Conservation (phyloP, 805 yeast genomes). For the Lipomyces kockii region DNA sequence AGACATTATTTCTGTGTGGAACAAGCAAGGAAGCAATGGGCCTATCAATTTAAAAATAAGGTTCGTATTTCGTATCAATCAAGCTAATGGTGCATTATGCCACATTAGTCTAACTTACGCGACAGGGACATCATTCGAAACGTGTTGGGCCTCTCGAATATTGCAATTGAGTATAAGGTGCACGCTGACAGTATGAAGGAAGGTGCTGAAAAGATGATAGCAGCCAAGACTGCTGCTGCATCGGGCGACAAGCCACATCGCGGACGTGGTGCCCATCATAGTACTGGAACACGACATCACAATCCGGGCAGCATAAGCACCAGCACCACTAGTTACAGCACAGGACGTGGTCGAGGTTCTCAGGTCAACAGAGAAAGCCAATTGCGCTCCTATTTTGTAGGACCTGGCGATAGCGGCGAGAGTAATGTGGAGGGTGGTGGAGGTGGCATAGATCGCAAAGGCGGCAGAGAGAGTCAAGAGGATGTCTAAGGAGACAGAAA, state of each 20-base stretch:
- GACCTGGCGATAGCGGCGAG: not conserved
- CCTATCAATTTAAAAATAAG: conserved; percentile 36
- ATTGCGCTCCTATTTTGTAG: not conserved
- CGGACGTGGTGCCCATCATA: conserved; percentile 16
- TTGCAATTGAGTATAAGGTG: conserved; percentile 41
- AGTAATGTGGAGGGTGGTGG: not conserved
- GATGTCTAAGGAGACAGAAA: not conserved
- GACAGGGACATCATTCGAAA: conserved; percentile 33
- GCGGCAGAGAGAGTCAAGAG: not conserved
- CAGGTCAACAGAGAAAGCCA: not conserved
- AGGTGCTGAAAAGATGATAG: conserved; percentile 29
- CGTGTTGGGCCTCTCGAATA: conserved; percentile 33
- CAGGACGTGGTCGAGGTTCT: not conserved
- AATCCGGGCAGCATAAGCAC: not conserved
- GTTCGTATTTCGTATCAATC: conserved; percentile 1
- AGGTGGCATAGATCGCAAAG: not conserved
- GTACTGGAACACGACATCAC: conserved; percentile 5
- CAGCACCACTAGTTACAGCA: not conserved
- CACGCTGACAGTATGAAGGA: conserved; percentile 44
- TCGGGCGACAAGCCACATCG: conserved; percentile 20
- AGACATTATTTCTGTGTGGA: conserved; percentile 67
- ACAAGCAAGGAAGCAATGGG: conserved; percentile 49
- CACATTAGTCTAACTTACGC: not conserved
- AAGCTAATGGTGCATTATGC: not conserved
- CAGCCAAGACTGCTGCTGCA: conserved; percentile 18